These are phyloP conservation scores for Raffaelea deltoideospora DNA, from an alignment of 2,329 filamentous ascomycete genomes.

Conservation along the genomic window DNA sequence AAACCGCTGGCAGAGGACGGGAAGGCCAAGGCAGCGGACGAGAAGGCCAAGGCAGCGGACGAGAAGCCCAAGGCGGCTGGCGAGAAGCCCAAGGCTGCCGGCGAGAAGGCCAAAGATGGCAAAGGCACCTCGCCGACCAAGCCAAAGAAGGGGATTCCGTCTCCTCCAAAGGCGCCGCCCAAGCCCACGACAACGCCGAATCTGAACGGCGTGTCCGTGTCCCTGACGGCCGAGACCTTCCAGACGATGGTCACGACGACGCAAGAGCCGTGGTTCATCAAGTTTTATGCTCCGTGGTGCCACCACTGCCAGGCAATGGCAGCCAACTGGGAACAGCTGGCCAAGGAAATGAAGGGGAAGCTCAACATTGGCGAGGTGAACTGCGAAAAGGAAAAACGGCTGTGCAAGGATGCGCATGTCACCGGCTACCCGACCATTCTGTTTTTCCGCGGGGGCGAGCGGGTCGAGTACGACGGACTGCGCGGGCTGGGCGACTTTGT, in stretches of 20 bases:
- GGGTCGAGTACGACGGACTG: constrained; percentile 83
- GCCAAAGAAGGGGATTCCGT: constrained; percentile 8
- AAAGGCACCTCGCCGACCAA: no score
- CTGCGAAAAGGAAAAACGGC: constrained; percentile 67
- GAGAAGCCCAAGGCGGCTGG: neutral
- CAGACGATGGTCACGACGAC: constrained; percentile 73
- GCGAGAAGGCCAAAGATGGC: constrained; percentile 3
- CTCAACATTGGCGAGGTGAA: constrained; percentile 95
- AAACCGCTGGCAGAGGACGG: neutral
- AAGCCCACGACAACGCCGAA: constrained; percentile 50
- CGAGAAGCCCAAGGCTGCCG: constrained; percentile 8
- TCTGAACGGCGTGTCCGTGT: constrained; percentile 55
- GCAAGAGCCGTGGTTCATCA: constrained; percentile 92
- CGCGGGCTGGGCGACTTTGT: constrained; percentile 84
- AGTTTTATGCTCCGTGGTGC: constrained; percentile 98
- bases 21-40: neutral
- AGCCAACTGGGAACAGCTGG: constrained; percentile 78
- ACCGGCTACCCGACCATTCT: constrained; percentile 75
- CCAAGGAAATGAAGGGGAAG: constrained; percentile 76
- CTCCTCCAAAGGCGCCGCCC: constrained; percentile 22
- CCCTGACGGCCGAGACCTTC: constrained; percentile 73
- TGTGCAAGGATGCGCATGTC: constrained; percentile 85
- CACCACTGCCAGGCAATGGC: constrained; percentile 88
- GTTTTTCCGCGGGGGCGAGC: constrained; percentile 84
- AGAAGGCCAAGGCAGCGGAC: neutral